A percentile compares a stretch with the other conserved stretches of the same genome.
Conservation (phyloP, 495 filamentous ascomycete species). For the Ascobolus immersus region DNA sequence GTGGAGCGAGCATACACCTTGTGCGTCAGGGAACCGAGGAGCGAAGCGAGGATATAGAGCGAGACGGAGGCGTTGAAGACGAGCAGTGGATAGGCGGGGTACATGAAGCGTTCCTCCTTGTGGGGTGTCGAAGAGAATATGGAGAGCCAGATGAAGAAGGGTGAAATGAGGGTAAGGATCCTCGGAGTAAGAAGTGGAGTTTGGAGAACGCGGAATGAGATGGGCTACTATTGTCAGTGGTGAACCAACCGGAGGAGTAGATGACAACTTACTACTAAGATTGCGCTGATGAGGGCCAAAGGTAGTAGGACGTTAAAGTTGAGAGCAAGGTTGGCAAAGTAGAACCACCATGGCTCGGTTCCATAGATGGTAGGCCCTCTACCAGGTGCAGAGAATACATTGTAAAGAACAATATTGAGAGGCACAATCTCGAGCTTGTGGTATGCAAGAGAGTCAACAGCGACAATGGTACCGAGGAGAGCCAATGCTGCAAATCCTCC, state of each 20-base stretch:
- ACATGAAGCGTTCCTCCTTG: slow-evolving; percentile 99
- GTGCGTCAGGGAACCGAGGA: slow-evolving; percentile 37
- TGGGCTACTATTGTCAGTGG: background rate
- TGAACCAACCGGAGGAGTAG: background rate
- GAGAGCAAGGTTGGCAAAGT: slow-evolving; percentile 66
- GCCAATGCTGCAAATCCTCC: slow-evolving; percentile 39
- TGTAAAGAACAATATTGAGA: slow-evolving; percentile 87
- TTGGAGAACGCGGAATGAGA: slow-evolving; percentile 28
- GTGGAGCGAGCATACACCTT: background rate
- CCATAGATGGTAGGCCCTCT: slow-evolving; percentile 83
- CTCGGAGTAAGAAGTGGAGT: slow-evolving; percentile 4
- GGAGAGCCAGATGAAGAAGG: slow-evolving; percentile 82
- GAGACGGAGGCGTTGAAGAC: slow-evolving; percentile 78
- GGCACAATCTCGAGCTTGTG: slow-evolving; percentile 49
- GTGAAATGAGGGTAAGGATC: slow-evolving; percentile 48
- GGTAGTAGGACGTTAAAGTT: slow-evolving; percentile 94
- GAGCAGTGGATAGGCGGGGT: slow-evolving; percentile 76
- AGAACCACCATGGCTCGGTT: slow-evolving; percentile 92
- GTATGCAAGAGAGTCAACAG: slow-evolving; percentile 60
- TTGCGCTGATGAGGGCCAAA: slow-evolving; percentile 49
- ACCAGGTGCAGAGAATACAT: slow-evolving; percentile 54
- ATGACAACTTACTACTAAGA: slow-evolving; percentile 22
- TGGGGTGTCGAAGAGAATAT: slow-evolving; percentile 85
- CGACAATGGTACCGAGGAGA: slow-evolving; percentile 30
- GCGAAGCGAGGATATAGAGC: slow-evolving; percentile 48